These are phyloP conservation scores for Capsicum pubescens DNA, from an alignment of 257 asterid genomes.

Conservation along the genomic window DNA sequence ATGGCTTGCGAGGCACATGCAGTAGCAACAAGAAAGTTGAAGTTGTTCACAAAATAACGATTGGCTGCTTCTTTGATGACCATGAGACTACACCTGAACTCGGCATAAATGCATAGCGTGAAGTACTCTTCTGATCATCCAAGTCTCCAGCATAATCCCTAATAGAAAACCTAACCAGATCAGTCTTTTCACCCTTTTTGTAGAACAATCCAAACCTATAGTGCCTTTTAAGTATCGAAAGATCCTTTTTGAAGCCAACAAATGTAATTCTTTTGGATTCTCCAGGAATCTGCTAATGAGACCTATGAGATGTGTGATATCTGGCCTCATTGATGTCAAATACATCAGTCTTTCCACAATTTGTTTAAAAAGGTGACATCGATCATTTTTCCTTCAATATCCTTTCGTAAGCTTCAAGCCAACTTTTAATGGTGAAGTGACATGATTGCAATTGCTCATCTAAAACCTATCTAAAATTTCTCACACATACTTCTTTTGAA, in stretches of 20 bases:
- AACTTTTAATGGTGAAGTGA: neutral
- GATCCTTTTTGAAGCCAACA: too few species aligned
- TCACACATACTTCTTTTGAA: too few species aligned
- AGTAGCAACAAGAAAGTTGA: too few species aligned
- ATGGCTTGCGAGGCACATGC: too few species aligned
- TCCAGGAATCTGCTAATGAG: too few species aligned
- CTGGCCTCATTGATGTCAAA: neutral
- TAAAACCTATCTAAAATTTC: neutral
- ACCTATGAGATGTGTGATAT: neutral
- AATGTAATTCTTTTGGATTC: too few species aligned
- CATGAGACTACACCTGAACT: neutral
- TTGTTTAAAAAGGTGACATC: neutral
- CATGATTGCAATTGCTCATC: neutral
- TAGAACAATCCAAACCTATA: neutral
- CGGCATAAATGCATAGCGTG: neutral
- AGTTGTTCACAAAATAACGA: too few species aligned
- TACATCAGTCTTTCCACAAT: neutral
- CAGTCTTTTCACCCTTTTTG: neutral
- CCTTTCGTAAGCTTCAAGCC: neutral
- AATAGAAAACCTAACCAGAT: neutral
- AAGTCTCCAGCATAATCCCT: conserved; percentile 23
- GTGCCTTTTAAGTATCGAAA: neutral
- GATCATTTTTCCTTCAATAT: neutral
- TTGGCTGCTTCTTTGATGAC: too few species aligned
- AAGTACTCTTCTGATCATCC: neutral